These are phyloP conservation scores for Pichia sp. DNA, from an alignment of 1,139 yeast species.

Conservation along the genomic window DNA sequence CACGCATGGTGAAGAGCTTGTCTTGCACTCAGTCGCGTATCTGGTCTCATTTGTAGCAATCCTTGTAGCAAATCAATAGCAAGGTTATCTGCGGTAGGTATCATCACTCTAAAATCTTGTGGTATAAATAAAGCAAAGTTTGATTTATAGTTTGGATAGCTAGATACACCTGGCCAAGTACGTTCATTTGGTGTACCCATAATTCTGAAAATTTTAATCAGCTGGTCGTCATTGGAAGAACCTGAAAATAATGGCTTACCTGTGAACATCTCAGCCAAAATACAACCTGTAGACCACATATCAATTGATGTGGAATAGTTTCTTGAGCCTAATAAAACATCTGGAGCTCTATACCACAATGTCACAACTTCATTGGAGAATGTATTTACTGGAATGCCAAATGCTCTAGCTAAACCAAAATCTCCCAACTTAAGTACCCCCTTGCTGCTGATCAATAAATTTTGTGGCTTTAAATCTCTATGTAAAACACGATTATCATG, in stretches of 20 bases:
- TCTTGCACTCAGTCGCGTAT: conserved; percentile 80
- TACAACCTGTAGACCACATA: conserved; percentile 99
- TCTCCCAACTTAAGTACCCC: conserved; percentile 95
- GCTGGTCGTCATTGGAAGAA: conserved; percentile 89
- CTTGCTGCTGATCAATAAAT: conserved; percentile 74
- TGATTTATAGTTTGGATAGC: conserved; percentile 75
- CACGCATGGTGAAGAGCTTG: conserved; percentile 93
- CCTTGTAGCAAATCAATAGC: conserved; percentile 74
- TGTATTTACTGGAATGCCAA: conserved; percentile 96
- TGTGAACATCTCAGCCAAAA: conserved; percentile 94
- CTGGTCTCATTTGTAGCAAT: conserved; percentile 87
- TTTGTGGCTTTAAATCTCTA: conserved; percentile 94
- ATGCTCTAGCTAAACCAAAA: conserved; percentile 95
- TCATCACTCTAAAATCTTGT: conserved; percentile 70
- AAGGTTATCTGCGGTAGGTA: conserved; percentile 72
- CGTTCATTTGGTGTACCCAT: conserved; percentile 97
- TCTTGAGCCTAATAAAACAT: conserved; percentile 88
- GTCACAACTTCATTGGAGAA: conserved; percentile 97
- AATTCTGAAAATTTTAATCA: conserved; percentile 76
- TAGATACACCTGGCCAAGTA: conserved; percentile 92
- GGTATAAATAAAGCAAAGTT: conserved; percentile 75
- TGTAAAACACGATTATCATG: conserved; percentile 93
- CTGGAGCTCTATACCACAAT: conserved; percentile 98
- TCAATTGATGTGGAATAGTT: conserved; percentile 95
- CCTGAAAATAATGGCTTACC: conserved; percentile 98